A percentile compares a stretch with the other conserved stretches of the same genome.
Evolutionary conservation across 306 rosid genomes (phyloP).

Genomic region (Quercus cerris): DNA sequence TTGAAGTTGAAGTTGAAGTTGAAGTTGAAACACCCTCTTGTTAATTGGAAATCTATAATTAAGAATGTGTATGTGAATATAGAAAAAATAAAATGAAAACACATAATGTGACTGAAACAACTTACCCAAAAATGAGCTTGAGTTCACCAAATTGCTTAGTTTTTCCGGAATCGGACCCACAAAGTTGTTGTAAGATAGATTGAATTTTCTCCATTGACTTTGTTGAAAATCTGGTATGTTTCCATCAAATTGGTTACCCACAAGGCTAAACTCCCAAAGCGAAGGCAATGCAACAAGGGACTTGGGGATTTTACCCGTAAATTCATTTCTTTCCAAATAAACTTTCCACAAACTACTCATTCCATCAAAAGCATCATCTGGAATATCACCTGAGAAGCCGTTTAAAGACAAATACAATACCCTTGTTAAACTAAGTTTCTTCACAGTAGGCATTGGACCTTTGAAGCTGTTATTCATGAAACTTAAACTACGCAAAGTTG

Average conservation of each 20-base stretch:
- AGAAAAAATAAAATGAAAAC: too few species aligned
- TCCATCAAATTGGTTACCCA: constrained; percentile 54
- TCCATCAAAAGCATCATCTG: constrained; percentile 48
- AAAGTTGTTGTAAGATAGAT: constrained; percentile 50
- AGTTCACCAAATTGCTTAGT: constrained; percentile 11
- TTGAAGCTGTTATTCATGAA: constrained; percentile 48
- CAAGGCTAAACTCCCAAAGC: constrained; percentile 57
- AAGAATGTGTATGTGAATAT: too few species aligned
- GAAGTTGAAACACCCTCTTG: too few species aligned
- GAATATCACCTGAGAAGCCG: constrained; percentile 54
- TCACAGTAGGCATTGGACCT: constrained; percentile 62
- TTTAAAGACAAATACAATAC: constrained; percentile 54
- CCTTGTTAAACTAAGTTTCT: constrained; percentile 29
- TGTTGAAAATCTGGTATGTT: constrained; percentile 51
- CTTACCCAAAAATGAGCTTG: constrained; percentile 49
- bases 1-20: too few species aligned
- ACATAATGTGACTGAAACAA: neutral
- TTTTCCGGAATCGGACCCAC: constrained; percentile 58
- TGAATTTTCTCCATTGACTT: constrained; percentile 31
- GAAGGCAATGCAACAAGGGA: constrained; percentile 54
- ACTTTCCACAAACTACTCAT: constrained; percentile 48
- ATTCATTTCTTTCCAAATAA: constrained; percentile 47
- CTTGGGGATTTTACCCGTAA: constrained; percentile 54
- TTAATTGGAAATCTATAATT: too few species aligned
- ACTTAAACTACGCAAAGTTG: constrained; percentile 47